Evolutionary conservation across 1,284 basidiomycete genomes (phyloP), one percentile per base, ranked within the genome.

Genomic region (Pseudozyma thailandica): DNA sequence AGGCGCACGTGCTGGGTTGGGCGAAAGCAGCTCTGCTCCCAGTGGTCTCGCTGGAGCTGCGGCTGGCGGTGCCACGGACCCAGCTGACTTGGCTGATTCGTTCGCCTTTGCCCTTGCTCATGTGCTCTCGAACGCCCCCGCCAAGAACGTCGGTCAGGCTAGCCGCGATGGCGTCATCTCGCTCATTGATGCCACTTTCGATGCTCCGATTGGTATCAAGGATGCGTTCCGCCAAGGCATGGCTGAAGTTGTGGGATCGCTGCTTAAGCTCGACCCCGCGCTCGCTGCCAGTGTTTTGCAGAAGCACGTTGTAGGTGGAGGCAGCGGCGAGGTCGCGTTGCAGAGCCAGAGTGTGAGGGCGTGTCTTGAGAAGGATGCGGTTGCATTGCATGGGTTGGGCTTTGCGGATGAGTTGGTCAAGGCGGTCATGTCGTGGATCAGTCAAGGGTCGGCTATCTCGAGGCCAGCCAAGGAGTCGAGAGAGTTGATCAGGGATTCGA

Each of bases 131-230:
- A 91, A 86, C 77, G 93, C 74, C 4, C 72, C 90, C 0, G 88
- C 87, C 3, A 85, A 88, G 59, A 92, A 93, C 77, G 86, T 95
- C 16, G 90, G 92, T 3, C 89, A 90, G 18, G 89, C 90, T 71
- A 90, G 89, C 15, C 87, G 88, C 63, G 89, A 91, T 47, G 84
- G 87, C 0, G 90, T 92, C 57, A 82, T 90, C 27, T 91, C 93
- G 73, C 83, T 98, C 31, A 87, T 94, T 4, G 84, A 87, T 13
- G 91, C 94, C 52, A 88, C 92, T 0, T 95, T 95, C 85, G 87
- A 59, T 15, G 62, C 72, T 0, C 30, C 46, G 9, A 51, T 48
- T 10, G 47, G 44, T 13, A 45, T 75, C 51, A 77, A 88, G 25
- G 88, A 88, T 2, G 88, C 91, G 0, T 84, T 95, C 39, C 88